Percentiles rank a stretch among this genome's conserved stretches.
These are phyloP conservation scores for Akebia trifoliata DNA, from an alignment of 164 flowering plant genomes.

Conservation along the genomic window DNA sequence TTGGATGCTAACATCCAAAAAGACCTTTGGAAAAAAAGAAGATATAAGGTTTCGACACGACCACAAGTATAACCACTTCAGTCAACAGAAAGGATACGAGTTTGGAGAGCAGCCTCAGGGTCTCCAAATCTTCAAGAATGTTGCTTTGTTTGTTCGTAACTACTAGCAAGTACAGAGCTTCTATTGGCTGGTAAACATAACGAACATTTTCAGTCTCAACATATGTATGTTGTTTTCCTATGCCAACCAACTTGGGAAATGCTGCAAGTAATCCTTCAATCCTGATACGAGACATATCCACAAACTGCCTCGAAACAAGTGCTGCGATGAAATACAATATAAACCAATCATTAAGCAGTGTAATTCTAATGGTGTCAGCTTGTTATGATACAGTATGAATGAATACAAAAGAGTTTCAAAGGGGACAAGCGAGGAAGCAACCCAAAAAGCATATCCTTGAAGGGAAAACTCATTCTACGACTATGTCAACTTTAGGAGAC, in stretches of 20 bases:
- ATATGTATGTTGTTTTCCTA: constrained; percentile 95
- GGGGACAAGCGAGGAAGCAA: too few species aligned
- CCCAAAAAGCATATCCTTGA: too few species aligned
- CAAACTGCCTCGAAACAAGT: constrained; percentile 94
- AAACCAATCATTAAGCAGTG: background rate
- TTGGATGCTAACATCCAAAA: background rate
- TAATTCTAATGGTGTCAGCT: background rate
- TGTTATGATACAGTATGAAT: too few species aligned
- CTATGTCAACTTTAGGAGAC: too few species aligned
- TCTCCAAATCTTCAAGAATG: constrained; percentile 97
- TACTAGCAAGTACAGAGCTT: constrained; percentile 70
- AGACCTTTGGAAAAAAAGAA: too few species aligned
- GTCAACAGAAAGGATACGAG: constrained; percentile 60
- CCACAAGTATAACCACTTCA: background rate
- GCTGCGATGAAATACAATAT: constrained; percentile 40
- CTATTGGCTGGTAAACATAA: constrained; percentile 97
- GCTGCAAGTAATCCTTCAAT: constrained; percentile 98
- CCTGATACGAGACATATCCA: constrained; percentile 94
- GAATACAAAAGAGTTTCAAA: too few species aligned
- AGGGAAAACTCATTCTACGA: too few species aligned
- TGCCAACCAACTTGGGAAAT: constrained; percentile 93
- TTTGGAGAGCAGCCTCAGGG: constrained; percentile 84
- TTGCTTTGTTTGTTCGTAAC: constrained; percentile 98
- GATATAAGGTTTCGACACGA: too few species aligned
- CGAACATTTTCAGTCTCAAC: constrained; percentile 98